Evolutionary conservation across 1,139 yeast species (phyloP).

Genomic region (Diutina catenulata): DNA sequence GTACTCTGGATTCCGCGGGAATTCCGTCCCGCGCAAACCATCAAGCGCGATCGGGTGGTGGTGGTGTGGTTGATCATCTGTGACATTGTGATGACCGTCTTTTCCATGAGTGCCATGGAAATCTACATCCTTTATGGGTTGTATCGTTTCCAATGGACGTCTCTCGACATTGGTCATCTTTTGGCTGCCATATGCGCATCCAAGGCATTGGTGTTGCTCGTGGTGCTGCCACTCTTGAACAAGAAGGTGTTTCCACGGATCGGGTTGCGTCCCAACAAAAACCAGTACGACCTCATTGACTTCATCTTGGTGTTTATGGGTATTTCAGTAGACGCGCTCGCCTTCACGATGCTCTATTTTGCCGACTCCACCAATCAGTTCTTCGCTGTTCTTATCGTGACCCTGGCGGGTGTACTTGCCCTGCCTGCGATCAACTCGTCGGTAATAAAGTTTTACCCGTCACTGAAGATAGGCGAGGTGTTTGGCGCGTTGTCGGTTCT

Average conservation of each 20-base stretch:
- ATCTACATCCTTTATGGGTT: slow-evolving; percentile 47
- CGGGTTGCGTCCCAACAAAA: slow-evolving; percentile 23
- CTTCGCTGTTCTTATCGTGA: slow-evolving; percentile 13
- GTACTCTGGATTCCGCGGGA: slow-evolving; percentile 27
- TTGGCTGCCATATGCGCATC: slow-evolving; percentile 43
- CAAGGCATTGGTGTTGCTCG: slow-evolving; percentile 21
- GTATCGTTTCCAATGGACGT: slow-evolving; percentile 45
- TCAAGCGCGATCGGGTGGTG: slow-evolving; percentile 14
- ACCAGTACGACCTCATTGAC: slow-evolving; percentile 45
- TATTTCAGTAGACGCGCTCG: slow-evolving; percentile 24
- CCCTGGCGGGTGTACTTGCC: slow-evolving; percentile 28
- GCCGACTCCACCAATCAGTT: slow-evolving; percentile 7
- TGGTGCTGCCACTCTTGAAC: slow-evolving; percentile 24
- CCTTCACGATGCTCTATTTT: slow-evolving; percentile 19
- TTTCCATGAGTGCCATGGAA: slow-evolving; percentile 28
- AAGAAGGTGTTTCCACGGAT: slow-evolving; percentile 18
- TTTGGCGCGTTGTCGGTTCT: slow-evolving; percentile 12
- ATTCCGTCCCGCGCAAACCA: slow-evolving; percentile 12
- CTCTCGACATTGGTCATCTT: slow-evolving; percentile 47
- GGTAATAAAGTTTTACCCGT: slow-evolving; percentile 38
- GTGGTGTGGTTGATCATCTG: slow-evolving; percentile 34
- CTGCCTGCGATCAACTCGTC: slow-evolving; percentile 41
- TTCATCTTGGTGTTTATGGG: slow-evolving; percentile 16
- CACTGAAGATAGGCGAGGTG: slow-evolving; percentile 37
- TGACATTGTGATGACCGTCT: slow-evolving; percentile 31